These are phyloP conservation scores for Gillenia trifoliata DNA, from an alignment of 306 rosid genomes.

Conservation along the genomic window DNA sequence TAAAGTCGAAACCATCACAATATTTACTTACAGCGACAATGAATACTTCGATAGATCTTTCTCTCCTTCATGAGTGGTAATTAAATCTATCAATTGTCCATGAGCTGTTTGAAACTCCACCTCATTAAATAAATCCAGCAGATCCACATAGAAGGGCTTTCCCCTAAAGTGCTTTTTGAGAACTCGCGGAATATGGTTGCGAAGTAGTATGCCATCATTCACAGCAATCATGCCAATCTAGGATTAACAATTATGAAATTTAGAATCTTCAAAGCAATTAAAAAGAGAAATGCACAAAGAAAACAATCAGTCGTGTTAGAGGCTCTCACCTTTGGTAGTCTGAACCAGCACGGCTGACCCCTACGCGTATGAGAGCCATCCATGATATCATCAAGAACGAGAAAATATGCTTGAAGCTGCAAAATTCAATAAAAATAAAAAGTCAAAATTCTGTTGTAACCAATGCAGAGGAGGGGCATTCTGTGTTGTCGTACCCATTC, in stretches of 20 bases:
- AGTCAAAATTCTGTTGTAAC: neutral
- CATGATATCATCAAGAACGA: constrained; percentile 50
- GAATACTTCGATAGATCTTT: constrained; percentile 86
- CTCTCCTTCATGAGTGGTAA: constrained; percentile 87
- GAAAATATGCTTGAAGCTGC: constrained; percentile 52
- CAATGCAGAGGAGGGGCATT: neutral
- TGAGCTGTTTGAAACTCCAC: constrained; percentile 95
- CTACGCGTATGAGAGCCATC: constrained; percentile 49
- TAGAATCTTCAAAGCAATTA: neutral
- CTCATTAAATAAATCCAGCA: constrained; percentile 86
- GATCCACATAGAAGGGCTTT: constrained; percentile 77
- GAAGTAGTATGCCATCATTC: constrained; percentile 74
- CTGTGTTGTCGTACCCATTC: constrained; percentile 40
- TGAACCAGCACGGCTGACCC: constrained; percentile 51
- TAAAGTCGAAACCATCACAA: neutral
- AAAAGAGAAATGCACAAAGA: constrained; percentile 2
- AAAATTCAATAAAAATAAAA: neutral
- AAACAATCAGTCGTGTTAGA: neutral
- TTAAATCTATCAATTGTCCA: constrained; percentile 97
- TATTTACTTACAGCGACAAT: constrained; percentile 60
- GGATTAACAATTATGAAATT: neutral
- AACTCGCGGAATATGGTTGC: constrained; percentile 72
- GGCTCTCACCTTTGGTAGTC: constrained; percentile 42
- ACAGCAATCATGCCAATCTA: constrained; percentile 85
- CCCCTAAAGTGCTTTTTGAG: constrained; percentile 77